phyloP scores from a whole-genome alignment of 2,329 filamentous ascomycete genomes.

The Aspergillus awamori region DNA sequence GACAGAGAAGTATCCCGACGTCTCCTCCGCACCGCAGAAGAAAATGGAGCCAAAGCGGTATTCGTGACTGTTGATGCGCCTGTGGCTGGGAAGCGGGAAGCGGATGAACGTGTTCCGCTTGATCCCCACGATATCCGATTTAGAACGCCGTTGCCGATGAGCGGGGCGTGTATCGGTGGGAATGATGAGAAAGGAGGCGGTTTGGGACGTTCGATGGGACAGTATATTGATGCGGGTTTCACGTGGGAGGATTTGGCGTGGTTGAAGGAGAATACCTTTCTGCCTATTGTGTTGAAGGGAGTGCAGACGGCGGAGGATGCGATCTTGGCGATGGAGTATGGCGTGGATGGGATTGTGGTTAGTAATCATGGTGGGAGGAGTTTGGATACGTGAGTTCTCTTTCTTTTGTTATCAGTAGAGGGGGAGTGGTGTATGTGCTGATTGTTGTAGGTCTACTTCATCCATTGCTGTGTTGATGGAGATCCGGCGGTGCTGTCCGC shows the following conservation, averaged over 20 bases:
- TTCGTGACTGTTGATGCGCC: slow-evolving; percentile 61
- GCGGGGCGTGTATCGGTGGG: slow-evolving; percentile 35
- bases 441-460: slow-evolving; percentile 39
- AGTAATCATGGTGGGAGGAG: slow-evolving; percentile 63
- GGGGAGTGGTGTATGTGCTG: not conserved
- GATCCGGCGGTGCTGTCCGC: slow-evolving; percentile 54
- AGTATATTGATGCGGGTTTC: slow-evolving; percentile 56
- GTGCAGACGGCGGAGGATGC: slow-evolving; percentile 62
- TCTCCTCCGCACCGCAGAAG: slow-evolving; percentile 47
- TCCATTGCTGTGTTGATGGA: slow-evolving; percentile 57
- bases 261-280: slow-evolving; percentile 52
- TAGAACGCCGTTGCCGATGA: slow-evolving; percentile 50
- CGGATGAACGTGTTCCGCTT: slow-evolving; percentile 55
- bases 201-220: slow-evolving; percentile 56
- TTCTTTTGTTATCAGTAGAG: not conserved
- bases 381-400: slow-evolving; percentile 47
- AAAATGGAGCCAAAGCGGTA: slow-evolving; percentile 49
- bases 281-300: slow-evolving; percentile 60
- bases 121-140: slow-evolving; percentile 49
- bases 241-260: slow-evolving; percentile 59
- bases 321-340: slow-evolving; percentile 51
- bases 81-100: slow-evolving; percentile 58
- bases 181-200: slow-evolving; percentile 60
- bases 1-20: slow-evolving; percentile 53
- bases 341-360: slow-evolving; percentile 58